A percentile compares a stretch with the other conserved stretches of the same genome.
Evolutionary conservation across 2,329 filamentous ascomycete species (phyloP).

Genomic region (Ophiocordyceps camponoti-leonardi): DNA sequence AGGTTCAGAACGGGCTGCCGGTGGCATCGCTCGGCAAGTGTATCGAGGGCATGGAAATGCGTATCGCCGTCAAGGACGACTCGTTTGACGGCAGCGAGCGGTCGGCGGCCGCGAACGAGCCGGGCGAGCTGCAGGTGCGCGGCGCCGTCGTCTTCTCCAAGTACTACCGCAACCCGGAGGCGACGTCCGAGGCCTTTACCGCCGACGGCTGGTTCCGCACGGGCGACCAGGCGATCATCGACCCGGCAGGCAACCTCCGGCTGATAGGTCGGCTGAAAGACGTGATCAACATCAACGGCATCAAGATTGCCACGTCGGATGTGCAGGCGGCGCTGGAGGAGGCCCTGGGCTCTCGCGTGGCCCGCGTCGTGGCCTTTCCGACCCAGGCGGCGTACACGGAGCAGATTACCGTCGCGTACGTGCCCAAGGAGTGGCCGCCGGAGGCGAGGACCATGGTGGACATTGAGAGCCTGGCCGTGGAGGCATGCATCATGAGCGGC

Average conservation of each 20-base stretch:
- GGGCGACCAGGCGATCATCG: slow-evolving; percentile 18
- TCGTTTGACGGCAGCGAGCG: background rate
- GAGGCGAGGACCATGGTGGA: background rate
- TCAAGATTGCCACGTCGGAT: slow-evolving; percentile 20
- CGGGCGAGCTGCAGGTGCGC: slow-evolving; percentile 40
- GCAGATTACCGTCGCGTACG: slow-evolving; percentile 20
- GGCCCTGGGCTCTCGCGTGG: slow-evolving; percentile 3
- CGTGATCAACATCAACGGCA: slow-evolving; percentile 26
- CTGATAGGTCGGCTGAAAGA: slow-evolving; percentile 23
- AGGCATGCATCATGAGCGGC: background rate
- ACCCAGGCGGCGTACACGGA: slow-evolving; percentile 13
- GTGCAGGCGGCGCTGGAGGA: slow-evolving; percentile 21
- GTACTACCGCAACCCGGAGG: slow-evolving; percentile 42
- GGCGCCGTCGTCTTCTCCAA: slow-evolving; percentile 44
- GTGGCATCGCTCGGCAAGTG: slow-evolving; percentile 21
- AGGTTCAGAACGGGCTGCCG: slow-evolving; percentile 12
- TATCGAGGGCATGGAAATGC: slow-evolving; percentile 20
- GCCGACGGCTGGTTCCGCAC: slow-evolving; percentile 26
- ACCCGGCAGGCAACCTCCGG: slow-evolving; percentile 15
- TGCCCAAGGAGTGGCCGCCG: slow-evolving; percentile 1
- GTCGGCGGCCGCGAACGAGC: background rate
- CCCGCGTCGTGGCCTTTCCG: slow-evolving; percentile 20
- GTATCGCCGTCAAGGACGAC: slow-evolving; percentile 9
- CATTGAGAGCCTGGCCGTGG: background rate
- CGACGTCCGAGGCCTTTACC: slow-evolving; percentile 38